These are phyloP conservation scores for Auricularia auricula-judae DNA, from an alignment of 768 basidiomycete genomes.

Conservation along the genomic window DNA sequence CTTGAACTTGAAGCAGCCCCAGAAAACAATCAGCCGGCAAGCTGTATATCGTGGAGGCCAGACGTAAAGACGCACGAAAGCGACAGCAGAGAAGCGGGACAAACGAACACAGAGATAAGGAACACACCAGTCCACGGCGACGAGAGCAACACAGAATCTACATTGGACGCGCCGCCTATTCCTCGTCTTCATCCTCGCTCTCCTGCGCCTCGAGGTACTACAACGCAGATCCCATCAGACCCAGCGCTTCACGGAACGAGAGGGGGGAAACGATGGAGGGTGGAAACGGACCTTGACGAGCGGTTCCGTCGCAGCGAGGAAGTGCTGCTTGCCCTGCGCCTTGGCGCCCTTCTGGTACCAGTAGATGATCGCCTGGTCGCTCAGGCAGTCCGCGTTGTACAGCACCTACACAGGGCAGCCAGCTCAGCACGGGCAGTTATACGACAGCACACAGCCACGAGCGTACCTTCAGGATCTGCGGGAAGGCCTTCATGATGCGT, in stretches of 20 bases:
- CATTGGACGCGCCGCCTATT: slow-evolving; percentile 10
- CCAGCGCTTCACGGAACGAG: slow-evolving; percentile 1
- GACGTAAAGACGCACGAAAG: too few relatives aligned
- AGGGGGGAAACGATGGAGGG: slow-evolving; percentile 1
- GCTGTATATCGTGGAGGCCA: too few relatives aligned
- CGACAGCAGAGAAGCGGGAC: too few relatives aligned
- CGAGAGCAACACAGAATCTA: neutral
- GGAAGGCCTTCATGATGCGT: slow-evolving; percentile 88
- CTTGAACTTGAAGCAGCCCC: too few relatives aligned
- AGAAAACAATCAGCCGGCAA: too few relatives aligned
- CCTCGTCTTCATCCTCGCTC: slow-evolving; percentile 51
- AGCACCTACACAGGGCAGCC: too few relatives aligned
- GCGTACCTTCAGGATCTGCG: slow-evolving; percentile 79
- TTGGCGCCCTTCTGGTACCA: slow-evolving; percentile 98
- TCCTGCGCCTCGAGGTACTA: slow-evolving; percentile 90
- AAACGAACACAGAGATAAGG: too few relatives aligned
- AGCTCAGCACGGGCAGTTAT: too few relatives aligned
- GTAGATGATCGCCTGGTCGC: slow-evolving; percentile 93
- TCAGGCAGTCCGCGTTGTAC: slow-evolving; percentile 92
- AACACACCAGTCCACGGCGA: neutral
- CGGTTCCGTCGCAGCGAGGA: slow-evolving; percentile 77
- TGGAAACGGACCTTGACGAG: slow-evolving; percentile 66
- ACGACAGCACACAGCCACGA: too few relatives aligned
- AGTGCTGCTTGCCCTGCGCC: slow-evolving; percentile 89
- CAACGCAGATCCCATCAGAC: neutral